phyloP scores from a whole-genome alignment of 345 rosid genomes.

The Nasturtium officinale region DNA sequence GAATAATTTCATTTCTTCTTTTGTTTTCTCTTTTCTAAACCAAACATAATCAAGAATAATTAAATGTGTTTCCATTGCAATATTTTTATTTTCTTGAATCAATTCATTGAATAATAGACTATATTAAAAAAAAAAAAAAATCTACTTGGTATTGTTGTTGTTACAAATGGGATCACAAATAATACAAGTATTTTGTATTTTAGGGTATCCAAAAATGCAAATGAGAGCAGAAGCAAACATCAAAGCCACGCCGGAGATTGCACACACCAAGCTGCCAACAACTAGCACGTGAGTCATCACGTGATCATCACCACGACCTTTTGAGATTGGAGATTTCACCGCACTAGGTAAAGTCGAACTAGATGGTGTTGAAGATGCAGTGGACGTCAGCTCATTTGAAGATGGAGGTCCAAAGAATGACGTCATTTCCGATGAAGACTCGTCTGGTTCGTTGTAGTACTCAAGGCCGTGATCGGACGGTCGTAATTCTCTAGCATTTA shows the following conservation, averaged over 20 bases:
- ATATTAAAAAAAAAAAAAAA: too few species aligned
- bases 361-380: conserved; percentile 16
- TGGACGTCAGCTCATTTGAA: conserved; percentile 8
- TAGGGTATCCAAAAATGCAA: conserved; percentile 26
- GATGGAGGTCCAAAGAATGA: conserved; percentile 55
- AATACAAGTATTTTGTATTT: conserved; percentile 5
- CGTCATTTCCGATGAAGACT: conserved; percentile 52
- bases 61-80: background rate
- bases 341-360: conserved; percentile 37
- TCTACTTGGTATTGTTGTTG: conserved; percentile 17
- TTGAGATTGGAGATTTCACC: conserved; percentile 37
- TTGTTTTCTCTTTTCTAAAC: background rate
- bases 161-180: conserved; percentile 19
- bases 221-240: conserved; percentile 43
- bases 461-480: conserved; percentile 78
- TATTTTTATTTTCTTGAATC: conserved; percentile 9
- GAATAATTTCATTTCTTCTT: background rate
- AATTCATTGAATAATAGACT: background rate
- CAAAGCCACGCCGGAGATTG: conserved; percentile 36
- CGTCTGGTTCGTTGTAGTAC: conserved; percentile 50
- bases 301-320: conserved; percentile 8
- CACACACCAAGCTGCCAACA: conserved; percentile 41
- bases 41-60: background rate
- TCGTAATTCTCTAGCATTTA: conserved; percentile 54
- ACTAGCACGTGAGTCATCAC: conserved; percentile 37